These are phyloP conservation scores for Entomortierella lignicola DNA, from an alignment of 192 early-diverging fungal species.

Conservation along the genomic window DNA sequence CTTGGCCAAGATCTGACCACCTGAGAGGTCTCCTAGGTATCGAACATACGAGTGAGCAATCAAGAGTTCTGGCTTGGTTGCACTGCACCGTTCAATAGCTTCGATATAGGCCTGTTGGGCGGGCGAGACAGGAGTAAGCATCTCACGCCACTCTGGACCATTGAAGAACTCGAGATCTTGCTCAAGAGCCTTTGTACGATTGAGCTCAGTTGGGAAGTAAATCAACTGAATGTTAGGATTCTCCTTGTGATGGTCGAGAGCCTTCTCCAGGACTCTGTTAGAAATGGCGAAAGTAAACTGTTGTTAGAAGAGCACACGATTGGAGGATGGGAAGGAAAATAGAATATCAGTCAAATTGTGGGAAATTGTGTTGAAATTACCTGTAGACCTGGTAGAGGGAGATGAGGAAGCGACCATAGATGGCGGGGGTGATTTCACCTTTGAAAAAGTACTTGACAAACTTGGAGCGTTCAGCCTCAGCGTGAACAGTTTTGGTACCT, in stretches of 20 bases:
- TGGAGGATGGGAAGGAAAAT: not conserved
- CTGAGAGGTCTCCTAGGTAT: slow-evolving; percentile 68
- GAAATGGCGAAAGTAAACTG: not conserved
- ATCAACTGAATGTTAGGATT: slow-evolving; percentile 60
- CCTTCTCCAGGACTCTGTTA: slow-evolving; percentile 56
- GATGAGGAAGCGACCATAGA: slow-evolving; percentile 63
- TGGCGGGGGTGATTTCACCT: slow-evolving; percentile 58
- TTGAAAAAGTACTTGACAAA: slow-evolving; percentile 67
- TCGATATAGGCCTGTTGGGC: slow-evolving; percentile 63
- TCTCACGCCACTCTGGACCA: slow-evolving; percentile 43
- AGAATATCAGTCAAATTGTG: not conserved
- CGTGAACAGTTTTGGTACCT: slow-evolving; percentile 65
- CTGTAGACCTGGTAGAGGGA: slow-evolving; percentile 64
- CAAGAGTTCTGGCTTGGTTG: slow-evolving; percentile 58
- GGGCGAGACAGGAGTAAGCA: slow-evolving; percentile 55
- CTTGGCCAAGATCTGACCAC: slow-evolving; percentile 66
- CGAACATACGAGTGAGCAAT: slow-evolving; percentile 68
- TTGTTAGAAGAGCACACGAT: not conserved
- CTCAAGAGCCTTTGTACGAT: slow-evolving; percentile 51
- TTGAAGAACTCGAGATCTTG: slow-evolving; percentile 64
- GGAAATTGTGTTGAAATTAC: slow-evolving; percentile 24
- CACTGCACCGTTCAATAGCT: slow-evolving; percentile 55
- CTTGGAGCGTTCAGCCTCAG: slow-evolving; percentile 61
- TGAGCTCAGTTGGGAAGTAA: slow-evolving; percentile 65
- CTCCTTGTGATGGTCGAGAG: slow-evolving; percentile 60